Percentiles rank a stretch among this genome's conserved stretches.
Evolutionary conservation across 2,329 filamentous ascomycete genomes (phyloP).

Genomic region (Niveomyces coronatus): DNA sequence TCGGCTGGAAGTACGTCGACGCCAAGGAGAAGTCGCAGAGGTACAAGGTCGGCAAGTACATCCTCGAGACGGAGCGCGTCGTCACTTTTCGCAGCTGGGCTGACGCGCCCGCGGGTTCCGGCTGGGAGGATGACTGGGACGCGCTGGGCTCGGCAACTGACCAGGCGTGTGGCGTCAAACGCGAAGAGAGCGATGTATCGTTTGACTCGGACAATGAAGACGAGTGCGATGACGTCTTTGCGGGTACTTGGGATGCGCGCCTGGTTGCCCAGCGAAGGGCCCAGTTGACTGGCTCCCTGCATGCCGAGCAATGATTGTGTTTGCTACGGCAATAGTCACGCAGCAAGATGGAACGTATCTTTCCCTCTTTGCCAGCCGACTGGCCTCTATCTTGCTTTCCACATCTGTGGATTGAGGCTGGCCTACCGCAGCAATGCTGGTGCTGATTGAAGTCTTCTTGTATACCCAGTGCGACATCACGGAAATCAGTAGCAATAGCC

Average conservation of each 20-base stretch:
- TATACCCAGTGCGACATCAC: too few species aligned
- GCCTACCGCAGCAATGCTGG: too few species aligned
- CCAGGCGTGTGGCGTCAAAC: too few species aligned
- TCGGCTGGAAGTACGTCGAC: conserved; percentile 62
- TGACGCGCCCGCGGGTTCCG: conserved; percentile 22
- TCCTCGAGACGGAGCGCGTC: conserved; percentile 51
- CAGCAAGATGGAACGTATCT: too few species aligned
- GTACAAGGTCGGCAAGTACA: conserved; percentile 62
- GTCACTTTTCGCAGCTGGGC: conserved; percentile 45
- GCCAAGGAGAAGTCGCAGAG: conserved; percentile 47
- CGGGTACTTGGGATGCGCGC: conserved; percentile 49
- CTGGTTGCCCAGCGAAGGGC: conserved; percentile 36
- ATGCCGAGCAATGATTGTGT: not conserved
- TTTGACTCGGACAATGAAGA: conserved; percentile 58
- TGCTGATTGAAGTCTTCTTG: too few species aligned
- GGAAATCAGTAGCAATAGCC: too few species aligned
- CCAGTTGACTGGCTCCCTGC: conserved; percentile 19
- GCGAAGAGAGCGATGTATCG: conserved; percentile 25
- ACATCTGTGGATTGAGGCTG: too few species aligned
- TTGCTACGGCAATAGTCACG: too few species aligned
- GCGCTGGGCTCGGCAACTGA: too few species aligned
- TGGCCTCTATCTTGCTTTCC: too few species aligned
- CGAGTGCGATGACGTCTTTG: conserved; percentile 56
- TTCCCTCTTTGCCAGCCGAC: too few species aligned
- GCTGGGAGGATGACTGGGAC: too few species aligned